Conservation (phyloP, 2,329 filamentous ascomycete genomes). For the Xylariales sp. region DNA sequence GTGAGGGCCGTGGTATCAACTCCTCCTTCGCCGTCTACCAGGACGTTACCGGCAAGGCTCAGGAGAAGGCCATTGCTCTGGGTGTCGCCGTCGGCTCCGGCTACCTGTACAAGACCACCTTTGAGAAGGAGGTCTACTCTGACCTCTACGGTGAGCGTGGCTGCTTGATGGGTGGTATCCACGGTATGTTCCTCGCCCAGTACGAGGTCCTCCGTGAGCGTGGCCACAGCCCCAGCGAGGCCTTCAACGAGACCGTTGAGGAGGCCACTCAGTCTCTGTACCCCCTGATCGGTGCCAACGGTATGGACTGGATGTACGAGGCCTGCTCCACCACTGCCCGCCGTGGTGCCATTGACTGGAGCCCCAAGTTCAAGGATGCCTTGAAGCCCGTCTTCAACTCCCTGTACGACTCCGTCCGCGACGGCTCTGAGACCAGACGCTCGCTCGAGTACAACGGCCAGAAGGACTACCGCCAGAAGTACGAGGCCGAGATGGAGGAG, state of each 20-base stretch:
- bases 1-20: constrained; percentile 99
- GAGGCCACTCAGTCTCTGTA: constrained; percentile 98
- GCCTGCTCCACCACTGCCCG: constrained; percentile 98
- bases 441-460: constrained; percentile 97
- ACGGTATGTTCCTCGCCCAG: constrained; percentile 99
- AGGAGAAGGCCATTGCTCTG: constrained; percentile 96
- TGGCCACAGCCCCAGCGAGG: constrained; percentile 95
- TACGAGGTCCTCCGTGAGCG: constrained; percentile 99
- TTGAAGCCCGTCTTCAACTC: constrained; percentile 98
- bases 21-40: constrained; percentile 97
- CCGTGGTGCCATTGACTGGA: constrained; percentile 99
- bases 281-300: constrained; percentile 93
- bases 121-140: constrained; percentile 99
- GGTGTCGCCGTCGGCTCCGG: constrained; percentile 96
- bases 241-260: constrained; percentile 99
- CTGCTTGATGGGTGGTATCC: constrained; percentile 99
- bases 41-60: constrained; percentile 94
- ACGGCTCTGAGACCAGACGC: constrained; percentile 91
- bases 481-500: constrained; percentile 97
- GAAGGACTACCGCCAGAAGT: constrained; percentile 93
- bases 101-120: constrained; percentile 99
- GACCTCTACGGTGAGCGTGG: constrained; percentile 99
- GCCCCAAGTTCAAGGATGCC: constrained; percentile 91
- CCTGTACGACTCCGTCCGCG: constrained; percentile 88
- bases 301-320: constrained; percentile 99